Evolutionary conservation across 768 basidiomycete genomes (phyloP).

Genomic region (Auricularia auricula-judae): DNA sequence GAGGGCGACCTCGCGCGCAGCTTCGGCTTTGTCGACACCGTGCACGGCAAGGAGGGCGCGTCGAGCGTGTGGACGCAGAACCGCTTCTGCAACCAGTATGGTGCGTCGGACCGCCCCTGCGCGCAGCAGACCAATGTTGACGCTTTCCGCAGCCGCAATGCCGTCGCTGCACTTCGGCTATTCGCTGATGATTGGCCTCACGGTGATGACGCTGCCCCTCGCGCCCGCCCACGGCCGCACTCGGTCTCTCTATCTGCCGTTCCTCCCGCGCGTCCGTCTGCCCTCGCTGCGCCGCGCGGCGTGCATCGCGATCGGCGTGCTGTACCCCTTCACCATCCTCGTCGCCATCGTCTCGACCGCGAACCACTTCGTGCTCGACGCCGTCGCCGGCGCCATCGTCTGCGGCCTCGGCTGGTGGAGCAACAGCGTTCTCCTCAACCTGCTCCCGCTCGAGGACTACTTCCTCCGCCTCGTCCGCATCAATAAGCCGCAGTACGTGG

Average conservation of each 20-base stretch:
- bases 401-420: background rate
- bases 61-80: background rate
- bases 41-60: background rate
- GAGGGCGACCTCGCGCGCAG: background rate
- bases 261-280: background rate
- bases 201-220: background rate
- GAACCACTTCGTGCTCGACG: conserved; percentile 1
- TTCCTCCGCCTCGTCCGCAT: background rate
- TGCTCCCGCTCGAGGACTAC: conserved; percentile 2
- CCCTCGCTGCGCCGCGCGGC: background rate
- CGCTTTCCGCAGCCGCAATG: background rate
- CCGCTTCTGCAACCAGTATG: background rate
- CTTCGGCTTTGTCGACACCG: background rate
- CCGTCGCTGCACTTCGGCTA: conserved; percentile 1
- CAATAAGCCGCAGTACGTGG: background rate
- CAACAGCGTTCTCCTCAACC: background rate
- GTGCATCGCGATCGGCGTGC: background rate
- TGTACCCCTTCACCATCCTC: background rate
- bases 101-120: background rate
- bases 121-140: background rate
- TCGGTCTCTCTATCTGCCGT: background rate
- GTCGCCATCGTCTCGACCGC: background rate
- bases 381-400: background rate
- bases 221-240: background rate
- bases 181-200: background rate